Evolutionary conservation across 257 asterid genomes (phyloP).

Genomic region (Przewalskia tangutica): DNA sequence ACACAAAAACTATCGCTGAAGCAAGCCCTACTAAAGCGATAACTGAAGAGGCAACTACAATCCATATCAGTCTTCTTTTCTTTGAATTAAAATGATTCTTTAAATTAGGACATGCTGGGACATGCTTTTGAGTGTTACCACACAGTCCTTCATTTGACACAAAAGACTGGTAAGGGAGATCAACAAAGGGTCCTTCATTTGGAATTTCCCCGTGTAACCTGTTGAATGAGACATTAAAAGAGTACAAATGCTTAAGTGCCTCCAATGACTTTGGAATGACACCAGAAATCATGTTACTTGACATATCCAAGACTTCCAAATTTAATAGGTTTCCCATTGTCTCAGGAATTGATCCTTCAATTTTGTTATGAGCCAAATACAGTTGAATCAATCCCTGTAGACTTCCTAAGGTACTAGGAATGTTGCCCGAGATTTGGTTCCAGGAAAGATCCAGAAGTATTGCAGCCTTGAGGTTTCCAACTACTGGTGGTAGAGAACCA

Average conservation of each 20-base stretch:
- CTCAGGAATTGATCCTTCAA: slow-evolving; percentile 24
- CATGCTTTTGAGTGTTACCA: background rate
- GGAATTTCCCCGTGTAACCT: background rate
- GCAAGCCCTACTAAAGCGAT: background rate
- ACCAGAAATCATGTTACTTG: slow-evolving; percentile 24
- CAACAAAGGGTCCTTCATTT: background rate
- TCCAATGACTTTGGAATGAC: slow-evolving; percentile 23
- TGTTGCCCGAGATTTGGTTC: slow-evolving; percentile 20
- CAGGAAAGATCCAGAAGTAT: slow-evolving; percentile 15
- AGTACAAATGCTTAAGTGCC: background rate
- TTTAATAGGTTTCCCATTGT: slow-evolving; percentile 7
- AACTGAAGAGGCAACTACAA: background rate
- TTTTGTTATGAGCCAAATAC: slow-evolving; percentile 20
- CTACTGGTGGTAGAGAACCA: slow-evolving; percentile 16
- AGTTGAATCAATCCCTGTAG: slow-evolving; percentile 9
- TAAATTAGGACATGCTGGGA: background rate
- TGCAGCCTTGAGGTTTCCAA: slow-evolving; percentile 13
- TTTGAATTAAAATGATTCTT: background rate
- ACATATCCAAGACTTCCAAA: slow-evolving; percentile 21
- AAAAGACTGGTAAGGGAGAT: background rate
- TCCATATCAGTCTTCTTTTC: background rate
- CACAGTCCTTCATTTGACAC: background rate
- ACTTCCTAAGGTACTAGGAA: slow-evolving; percentile 20
- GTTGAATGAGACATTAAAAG: background rate
- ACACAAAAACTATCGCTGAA: background rate